A percentile compares a stretch with the other conserved stretches of the same genome.
These are phyloP conservation scores for Spongispora temasekensis DNA, from an alignment of 1,284 basidiomycete species.

Conservation along the genomic window DNA sequence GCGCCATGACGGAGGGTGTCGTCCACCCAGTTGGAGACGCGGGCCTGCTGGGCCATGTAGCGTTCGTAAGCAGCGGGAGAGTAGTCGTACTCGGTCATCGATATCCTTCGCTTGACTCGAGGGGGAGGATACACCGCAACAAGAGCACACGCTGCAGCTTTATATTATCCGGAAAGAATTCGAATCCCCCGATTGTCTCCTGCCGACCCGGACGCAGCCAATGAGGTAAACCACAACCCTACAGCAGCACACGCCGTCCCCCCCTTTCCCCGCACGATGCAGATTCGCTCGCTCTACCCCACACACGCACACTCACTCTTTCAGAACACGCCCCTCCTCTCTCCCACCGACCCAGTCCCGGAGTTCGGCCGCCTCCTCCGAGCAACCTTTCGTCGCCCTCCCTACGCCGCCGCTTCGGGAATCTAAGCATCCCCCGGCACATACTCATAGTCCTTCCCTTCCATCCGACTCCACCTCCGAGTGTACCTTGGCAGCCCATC, in stretches of 20 bases:
- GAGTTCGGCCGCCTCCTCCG: background rate
- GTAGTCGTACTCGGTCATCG: constrained; percentile 59
- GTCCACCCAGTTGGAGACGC: constrained; percentile 47
- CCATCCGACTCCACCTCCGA: constrained; percentile 9
- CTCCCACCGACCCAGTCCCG: background rate
- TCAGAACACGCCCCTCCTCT: background rate
- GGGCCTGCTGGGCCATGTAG: constrained; percentile 42
- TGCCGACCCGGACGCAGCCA: too few species aligned
- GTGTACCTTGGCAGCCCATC: background rate
- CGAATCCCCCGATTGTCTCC: too few species aligned
- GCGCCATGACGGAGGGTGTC: constrained; percentile 28
- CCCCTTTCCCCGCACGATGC: background rate
- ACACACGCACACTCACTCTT: background rate
- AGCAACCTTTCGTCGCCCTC: background rate
- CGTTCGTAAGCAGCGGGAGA: constrained; percentile 52
- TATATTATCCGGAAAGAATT: background rate
- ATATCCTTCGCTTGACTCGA: too few species aligned
- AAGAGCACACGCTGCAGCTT: background rate
- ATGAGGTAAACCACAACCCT: background rate
- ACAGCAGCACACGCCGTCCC: background rate
- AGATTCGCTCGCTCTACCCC: too few species aligned
- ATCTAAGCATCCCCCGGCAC: background rate
- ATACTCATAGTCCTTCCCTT: background rate
- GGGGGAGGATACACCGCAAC: background rate
- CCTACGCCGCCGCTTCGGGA: background rate